Percentiles rank a stretch among this genome's conserved stretches.
phyloP scores from a whole-genome alignment of 2,329 filamentous ascomycete species.

The Neonectria hederae region DNA sequence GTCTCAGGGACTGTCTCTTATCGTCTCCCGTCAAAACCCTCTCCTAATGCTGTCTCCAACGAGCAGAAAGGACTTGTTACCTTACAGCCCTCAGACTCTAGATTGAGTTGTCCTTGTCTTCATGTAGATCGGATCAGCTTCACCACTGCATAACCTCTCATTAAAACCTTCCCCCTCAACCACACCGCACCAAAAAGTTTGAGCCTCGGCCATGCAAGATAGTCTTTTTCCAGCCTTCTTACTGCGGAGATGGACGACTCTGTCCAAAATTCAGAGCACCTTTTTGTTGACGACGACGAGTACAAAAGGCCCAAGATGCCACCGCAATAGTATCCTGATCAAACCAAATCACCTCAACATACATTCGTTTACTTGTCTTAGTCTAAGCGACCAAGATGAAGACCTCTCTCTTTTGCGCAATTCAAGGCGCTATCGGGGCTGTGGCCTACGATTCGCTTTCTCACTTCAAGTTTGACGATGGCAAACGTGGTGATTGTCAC shows the following conservation, averaged over 20 bases:
- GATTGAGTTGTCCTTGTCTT: conserved; percentile 14
- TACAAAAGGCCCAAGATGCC: conserved; percentile 31
- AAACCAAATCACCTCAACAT: conserved; percentile 29
- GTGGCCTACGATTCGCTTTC: conserved; percentile 38
- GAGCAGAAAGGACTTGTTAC: background rate
- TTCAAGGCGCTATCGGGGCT: conserved; percentile 38
- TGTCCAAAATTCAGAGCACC: background rate
- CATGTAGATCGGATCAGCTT: conserved; percentile 20
- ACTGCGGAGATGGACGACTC: background rate
- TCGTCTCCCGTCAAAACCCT: background rate
- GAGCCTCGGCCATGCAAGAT: conserved; percentile 8
- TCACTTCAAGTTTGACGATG: conserved; percentile 31
- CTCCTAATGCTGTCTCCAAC: background rate
- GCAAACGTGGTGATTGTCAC: conserved; percentile 19
- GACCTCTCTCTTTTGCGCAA: conserved; percentile 38
- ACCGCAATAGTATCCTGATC: conserved; percentile 16
- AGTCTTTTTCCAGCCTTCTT: conserved; percentile 16
- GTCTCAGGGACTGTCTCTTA: background rate
- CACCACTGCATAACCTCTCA: conserved; percentile 1
- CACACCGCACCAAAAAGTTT: conserved; percentile 15
- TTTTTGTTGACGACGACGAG: background rate
- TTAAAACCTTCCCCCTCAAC: background rate
- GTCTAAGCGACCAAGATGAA: conserved; percentile 33
- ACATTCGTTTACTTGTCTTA: conserved; percentile 28
- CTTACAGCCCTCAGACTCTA: background rate